A percentile compares a stretch with the other conserved stretches of the same genome.
Evolutionary conservation across 192 early-diverging fungal genomes (phyloP).

Genomic region (Endogone sp.): DNA sequence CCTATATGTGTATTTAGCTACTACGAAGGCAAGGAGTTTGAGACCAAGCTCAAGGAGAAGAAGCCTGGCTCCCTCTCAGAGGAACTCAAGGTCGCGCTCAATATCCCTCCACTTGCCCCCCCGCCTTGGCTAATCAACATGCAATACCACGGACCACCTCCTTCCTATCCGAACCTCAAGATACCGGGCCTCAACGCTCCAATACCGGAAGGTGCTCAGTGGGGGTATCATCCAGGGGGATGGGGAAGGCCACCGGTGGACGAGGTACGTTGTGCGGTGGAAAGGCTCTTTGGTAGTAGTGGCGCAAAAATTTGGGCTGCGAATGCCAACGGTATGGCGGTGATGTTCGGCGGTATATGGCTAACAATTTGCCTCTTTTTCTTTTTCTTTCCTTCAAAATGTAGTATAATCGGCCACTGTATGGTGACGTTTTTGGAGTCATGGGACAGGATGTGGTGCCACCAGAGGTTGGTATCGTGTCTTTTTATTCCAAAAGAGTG

Average conservation of each 20-base stretch:
- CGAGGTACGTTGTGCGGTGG: too few relatives aligned
- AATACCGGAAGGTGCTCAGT: slow-evolving; percentile 95
- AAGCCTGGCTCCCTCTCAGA: slow-evolving; percentile 87
- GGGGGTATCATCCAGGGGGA: slow-evolving; percentile 98
- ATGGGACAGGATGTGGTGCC: slow-evolving; percentile 46
- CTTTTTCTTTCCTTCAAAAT: slow-evolving; percentile 7
- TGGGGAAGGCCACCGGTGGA: slow-evolving; percentile 87
- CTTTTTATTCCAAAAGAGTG: background rate
- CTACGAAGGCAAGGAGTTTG: slow-evolving; percentile 97
- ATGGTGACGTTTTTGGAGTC: slow-evolving; percentile 91
- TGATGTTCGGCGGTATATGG: background rate
- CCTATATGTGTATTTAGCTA: too few relatives aligned
- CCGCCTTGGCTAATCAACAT: slow-evolving; percentile 98
- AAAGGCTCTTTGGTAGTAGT: too few relatives aligned
- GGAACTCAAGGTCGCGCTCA: slow-evolving; percentile 82
- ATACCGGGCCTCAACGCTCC: slow-evolving; percentile 95
- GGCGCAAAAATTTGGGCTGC: background rate
- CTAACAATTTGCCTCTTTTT: background rate
- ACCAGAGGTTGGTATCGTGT: slow-evolving; percentile 40
- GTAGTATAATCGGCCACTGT: slow-evolving; percentile 82
- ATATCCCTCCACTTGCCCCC: slow-evolving; percentile 88
- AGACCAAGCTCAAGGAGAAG: slow-evolving; percentile 80
- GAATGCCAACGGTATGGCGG: too few relatives aligned
- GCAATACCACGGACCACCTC: slow-evolving; percentile 96
- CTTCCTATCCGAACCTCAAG: slow-evolving; percentile 86